Base-by-base conservation (phyloP, 2,329 filamentous ascomycete species). In the Rutstroemia sp. region DNA sequence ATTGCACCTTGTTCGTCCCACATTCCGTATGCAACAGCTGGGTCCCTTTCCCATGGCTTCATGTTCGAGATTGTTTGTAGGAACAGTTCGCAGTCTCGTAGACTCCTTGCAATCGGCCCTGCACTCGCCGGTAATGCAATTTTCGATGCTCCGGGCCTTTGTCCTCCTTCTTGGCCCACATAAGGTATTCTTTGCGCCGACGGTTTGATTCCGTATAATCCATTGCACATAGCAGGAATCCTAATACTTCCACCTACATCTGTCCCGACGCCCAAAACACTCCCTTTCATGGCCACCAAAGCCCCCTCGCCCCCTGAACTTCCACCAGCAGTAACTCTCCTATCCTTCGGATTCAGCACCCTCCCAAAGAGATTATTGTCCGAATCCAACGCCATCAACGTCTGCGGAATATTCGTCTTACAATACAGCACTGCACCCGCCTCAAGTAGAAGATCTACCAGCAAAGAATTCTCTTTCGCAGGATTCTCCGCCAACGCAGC, bases 381-480 rank as follows among this genome's bases (percentile, higher is more conserved):
- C 4, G 75, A 78, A 65, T 87, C 83, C 42, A 82, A 67, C 7
- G 73, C 74, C 62, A 73, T 73, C 56, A 82, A 69, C 0, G 79
- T 79, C 59, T 83, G 79, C 1, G 86, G 85, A 2, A 88, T 74
- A 62, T 87, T 88, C 0, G 86, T 88, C 70, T 88, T 88, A 61
- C 80, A 77, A 61, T 88, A 86, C n/a, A 86, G 71, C 0, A 89
- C 75, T 1, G 85, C 85, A 1, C 86, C 86, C 0, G 82, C 74
- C 18, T 75, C 73, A 25, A 80, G 71, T 4, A 89, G 69, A 1
- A 86, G 71, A 8, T 79, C 74, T 0, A 87, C 79, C 6, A 87
- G 71, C 0, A 77, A 75, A 0, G 81, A 76, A 66, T 86, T 79
- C 59, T 75, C 69, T 34, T 70, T 68, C 14, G 79, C 75, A 2